Base-by-base conservation (phyloP, 2,329 filamentous ascomycete genomes). In the Grosmannia clavigera region DNA sequence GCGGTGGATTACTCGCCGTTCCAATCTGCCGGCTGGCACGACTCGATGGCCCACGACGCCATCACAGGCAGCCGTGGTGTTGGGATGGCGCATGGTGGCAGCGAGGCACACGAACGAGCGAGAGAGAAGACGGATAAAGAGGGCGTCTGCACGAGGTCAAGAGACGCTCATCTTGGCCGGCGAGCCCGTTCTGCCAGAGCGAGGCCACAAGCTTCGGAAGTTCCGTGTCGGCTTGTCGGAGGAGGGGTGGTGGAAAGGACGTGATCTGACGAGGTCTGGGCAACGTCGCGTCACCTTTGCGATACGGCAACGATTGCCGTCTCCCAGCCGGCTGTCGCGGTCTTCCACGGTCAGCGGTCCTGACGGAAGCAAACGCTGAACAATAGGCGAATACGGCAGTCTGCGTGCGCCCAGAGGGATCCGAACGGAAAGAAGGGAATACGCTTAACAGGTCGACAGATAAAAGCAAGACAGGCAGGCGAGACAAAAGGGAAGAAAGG, bases 151-250 rank as follows among this genome's bases (percentile, higher is more conserved):
- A 33, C 43, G 29, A 40, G 25, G 31, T 43, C 35, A 61, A 12
- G 46, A 57, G 29, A 38, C 38, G 52, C 56, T 31, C 60, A 61
- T 61, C 48, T 58, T 61, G 60, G 51, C 57, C 46, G 53, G 35
- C 60, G 46, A 54, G 60, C 57, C 57, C 58, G 51, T 22, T 60
- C 22, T 60, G 55, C 59, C 59, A 52, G 46, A 57, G 51, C 48
- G 16, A 57, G 59, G 59, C 55, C 40, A 48, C 48, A 48, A 54
- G 16, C 7, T 27, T 51, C 46, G 46, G 33, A 43, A 9, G 10
- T 27, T 35, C 38, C 19, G 33, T 27, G 40, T 35, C 33, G 33
- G 33, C 33, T 10, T 9, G 16, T 14, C 19, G 40, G 12, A 1
- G 27, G 11, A 19, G 19, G 55, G 11, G 31, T 22, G 55, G 14